Conservation (phyloP, 352 stramenopile species). For the Phytophthora colocasiae region DNA sequence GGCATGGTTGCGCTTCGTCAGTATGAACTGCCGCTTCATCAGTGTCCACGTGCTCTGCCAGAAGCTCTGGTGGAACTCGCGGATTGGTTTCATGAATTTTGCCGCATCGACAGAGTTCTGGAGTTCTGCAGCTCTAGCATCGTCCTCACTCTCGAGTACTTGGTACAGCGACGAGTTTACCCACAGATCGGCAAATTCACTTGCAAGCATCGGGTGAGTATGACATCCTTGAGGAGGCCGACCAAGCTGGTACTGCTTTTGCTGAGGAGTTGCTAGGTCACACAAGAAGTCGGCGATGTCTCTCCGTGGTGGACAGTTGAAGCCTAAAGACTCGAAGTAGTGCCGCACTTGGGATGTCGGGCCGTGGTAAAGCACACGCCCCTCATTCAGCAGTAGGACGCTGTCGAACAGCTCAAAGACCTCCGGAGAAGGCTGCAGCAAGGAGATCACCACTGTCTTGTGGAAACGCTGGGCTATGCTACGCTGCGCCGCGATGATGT, state of each 20-base stretch:
- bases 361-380: constrained; percentile 11
- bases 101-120: constrained; percentile 51
- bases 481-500: constrained; percentile 20
- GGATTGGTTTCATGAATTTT: constrained; percentile 48
- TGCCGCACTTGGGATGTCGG: constrained; percentile 10
- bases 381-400: constrained; percentile 12
- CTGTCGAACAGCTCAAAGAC: constrained; percentile 18
- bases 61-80: constrained; percentile 55
- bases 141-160: constrained; percentile 21
- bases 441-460: constrained; percentile 21
- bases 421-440: constrained; percentile 23
- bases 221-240: constrained; percentile 3
- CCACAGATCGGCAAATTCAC: constrained; percentile 60
- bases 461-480: constrained; percentile 15
- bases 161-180: constrained; percentile 46
- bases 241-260: constrained; percentile 8
- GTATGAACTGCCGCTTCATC: constrained; percentile 69
- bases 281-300: constrained; percentile 24
- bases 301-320: constrained; percentile 11
- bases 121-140: constrained; percentile 8
- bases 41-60: constrained; percentile 50
- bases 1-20: constrained; percentile 70
- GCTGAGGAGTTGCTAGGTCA: constrained; percentile 18
- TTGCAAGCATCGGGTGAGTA: constrained; percentile 32
- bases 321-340: constrained; percentile 20